Conservation (phyloP, 2,329 filamentous ascomycete genomes). For the Fusarium camptoceras region DNA sequence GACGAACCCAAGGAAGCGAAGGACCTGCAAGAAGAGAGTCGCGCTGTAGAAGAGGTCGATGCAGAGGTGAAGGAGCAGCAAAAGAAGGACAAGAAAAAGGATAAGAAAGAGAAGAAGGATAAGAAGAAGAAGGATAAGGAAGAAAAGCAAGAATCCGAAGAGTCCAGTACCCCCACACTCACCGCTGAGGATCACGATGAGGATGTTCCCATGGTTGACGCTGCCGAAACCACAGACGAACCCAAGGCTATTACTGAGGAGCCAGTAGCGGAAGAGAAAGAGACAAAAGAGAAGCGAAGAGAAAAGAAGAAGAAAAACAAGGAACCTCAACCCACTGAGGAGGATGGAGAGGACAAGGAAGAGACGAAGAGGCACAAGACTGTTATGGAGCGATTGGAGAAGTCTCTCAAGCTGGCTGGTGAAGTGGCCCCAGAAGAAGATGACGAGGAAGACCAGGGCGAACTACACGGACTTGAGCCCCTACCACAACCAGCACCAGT, state of each 20-base stretch:
- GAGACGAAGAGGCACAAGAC: conserved; percentile 58
- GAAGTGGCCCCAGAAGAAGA: conserved; percentile 53
- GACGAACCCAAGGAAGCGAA: conserved; percentile 46
- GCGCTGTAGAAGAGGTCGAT: conserved; percentile 45
- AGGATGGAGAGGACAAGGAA: conserved; percentile 43
- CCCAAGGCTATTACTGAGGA: conserved; percentile 5
- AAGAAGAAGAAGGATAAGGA: conserved; percentile 23
- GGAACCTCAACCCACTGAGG: conserved; percentile 35
- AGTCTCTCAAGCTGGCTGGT: conserved; percentile 63
- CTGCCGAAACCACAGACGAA: conserved; percentile 8
- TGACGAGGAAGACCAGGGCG: conserved; percentile 52
- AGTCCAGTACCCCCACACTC: conserved; percentile 1
- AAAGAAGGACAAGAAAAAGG: conserved; percentile 20
- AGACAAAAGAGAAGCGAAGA: conserved; percentile 41
- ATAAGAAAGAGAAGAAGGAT: conserved; percentile 21
- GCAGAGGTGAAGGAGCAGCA: conserved; percentile 42
- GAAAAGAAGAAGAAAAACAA: conserved; percentile 51
- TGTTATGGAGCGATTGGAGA: conserved; percentile 67
- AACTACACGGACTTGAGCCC: conserved; percentile 79
- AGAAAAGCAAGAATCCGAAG: conserved; percentile 25
- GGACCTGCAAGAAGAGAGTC: conserved; percentile 47
- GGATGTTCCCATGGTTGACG: conserved; percentile 44
- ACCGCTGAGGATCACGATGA: conserved; percentile 25
- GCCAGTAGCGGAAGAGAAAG: conserved; percentile 3
- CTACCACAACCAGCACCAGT: conserved; percentile 81